These are phyloP conservation scores for Serendipita sp. DNA, from an alignment of 768 basidiomycete species.

Conservation along the genomic window DNA sequence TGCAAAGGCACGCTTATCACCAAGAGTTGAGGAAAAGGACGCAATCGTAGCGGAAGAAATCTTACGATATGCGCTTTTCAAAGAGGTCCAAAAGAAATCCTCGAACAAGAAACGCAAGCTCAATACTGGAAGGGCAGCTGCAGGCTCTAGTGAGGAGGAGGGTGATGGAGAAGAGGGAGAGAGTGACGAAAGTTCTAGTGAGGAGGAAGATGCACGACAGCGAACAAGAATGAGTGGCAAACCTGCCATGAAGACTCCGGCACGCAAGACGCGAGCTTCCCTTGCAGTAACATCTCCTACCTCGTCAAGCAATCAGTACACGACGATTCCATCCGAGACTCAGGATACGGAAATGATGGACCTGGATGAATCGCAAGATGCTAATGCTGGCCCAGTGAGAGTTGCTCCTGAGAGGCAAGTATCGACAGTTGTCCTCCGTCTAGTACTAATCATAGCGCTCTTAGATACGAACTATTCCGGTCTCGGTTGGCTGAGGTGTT, in stretches of 20 bases:
- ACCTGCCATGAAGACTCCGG: conserved; percentile 7
- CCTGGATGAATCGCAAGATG: conserved; percentile 25
- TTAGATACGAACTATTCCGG: conserved; percentile 68
- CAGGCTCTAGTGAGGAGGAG: conserved; percentile 21
- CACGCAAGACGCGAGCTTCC: not conserved
- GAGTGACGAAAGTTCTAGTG: conserved; percentile 37
- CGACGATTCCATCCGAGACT: conserved; percentile 18
- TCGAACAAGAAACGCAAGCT: conserved; percentile 77
- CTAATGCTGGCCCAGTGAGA: conserved; percentile 14
- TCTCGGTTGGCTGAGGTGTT: conserved; percentile 58
- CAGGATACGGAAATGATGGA: conserved; percentile 21
- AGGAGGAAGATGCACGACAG: conserved; percentile 22
- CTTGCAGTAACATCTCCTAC: conserved; percentile 9
- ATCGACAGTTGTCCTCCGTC: conserved; percentile 2
- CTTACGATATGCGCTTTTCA: conserved; percentile 93
- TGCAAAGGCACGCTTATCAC: conserved; percentile 83
- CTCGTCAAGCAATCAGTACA: conserved; percentile 20
- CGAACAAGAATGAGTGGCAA: conserved; percentile 9
- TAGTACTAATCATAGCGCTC: conserved; percentile 7
- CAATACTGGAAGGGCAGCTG: conserved; percentile 43
- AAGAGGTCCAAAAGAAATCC: conserved; percentile 77
- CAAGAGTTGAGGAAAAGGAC: conserved; percentile 70
- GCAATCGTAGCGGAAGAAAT: conserved; percentile 86
- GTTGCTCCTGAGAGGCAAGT: conserved; percentile 45
- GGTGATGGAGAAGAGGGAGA: conserved; percentile 29